Percentiles rank a stretch among this genome's conserved stretches.
These are phyloP conservation scores for Neurospora sp. DNA, from an alignment of 495 filamentous ascomycete species.

Conservation along the genomic window DNA sequence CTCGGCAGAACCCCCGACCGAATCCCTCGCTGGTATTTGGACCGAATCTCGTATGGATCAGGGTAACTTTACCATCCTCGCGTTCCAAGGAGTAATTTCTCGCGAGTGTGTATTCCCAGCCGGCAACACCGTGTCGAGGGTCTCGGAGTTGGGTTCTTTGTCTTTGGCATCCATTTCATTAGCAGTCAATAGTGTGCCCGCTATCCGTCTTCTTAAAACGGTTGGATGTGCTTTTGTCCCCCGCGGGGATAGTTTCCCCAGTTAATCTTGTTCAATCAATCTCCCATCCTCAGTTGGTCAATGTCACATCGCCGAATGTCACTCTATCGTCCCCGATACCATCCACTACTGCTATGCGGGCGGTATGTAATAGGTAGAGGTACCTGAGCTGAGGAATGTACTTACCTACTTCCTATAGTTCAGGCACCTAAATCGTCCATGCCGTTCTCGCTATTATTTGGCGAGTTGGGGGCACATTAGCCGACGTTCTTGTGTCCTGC, in stretches of 20 bases:
- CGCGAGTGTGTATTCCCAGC: conserved; percentile 1
- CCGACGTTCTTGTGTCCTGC: conserved; percentile 4
- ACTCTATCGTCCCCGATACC: conserved; percentile 7
- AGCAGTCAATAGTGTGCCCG: neutral
- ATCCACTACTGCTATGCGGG: neutral
- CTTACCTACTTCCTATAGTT: neutral
- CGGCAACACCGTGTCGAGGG: conserved; percentile 2
- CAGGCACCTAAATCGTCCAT: neutral
- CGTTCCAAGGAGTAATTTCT: neutral
- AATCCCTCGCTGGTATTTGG: conserved; percentile 18
- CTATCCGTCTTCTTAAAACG: neutral
- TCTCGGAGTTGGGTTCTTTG: conserved; percentile 2
- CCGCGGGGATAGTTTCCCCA: neutral
- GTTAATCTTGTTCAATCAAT: neutral
- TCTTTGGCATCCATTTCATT: neutral
- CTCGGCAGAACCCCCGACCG: neutral
- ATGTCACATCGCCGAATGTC: conserved; percentile 7
- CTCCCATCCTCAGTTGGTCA: neutral
- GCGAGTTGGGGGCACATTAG: conserved; percentile 2
- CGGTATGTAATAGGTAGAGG: conserved; percentile 1
- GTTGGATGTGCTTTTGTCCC: neutral
- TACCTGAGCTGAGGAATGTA: conserved; percentile 5
- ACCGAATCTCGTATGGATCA: neutral
- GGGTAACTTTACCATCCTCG: neutral
- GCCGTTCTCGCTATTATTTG: conserved; percentile 2